Base-by-base conservation (phyloP, 306 rosid genomes). In the Styphnolobium japonicum region DNA sequence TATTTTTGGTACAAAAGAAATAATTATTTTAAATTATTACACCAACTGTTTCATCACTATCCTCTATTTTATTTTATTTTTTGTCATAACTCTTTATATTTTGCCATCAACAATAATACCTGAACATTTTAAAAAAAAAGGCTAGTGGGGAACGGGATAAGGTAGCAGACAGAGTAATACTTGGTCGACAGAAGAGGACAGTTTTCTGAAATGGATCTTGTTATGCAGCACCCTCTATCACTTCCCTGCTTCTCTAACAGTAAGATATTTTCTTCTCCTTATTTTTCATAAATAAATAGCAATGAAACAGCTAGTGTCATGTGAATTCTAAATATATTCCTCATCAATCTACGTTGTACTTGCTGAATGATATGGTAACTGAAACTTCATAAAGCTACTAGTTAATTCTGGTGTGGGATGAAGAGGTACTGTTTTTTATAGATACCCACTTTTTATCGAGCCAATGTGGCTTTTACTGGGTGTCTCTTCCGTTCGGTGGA, bases 121-220 rank as follows among this genome's bases (percentile, higher is more conserved):
- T n/a, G n/a, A n/a, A n/a, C n/a, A n/a, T n/a, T n/a, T n/a, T n/a
- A n/a, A n/a, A n/a, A n/a, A n/a, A n/a, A n/a, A 48, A 58, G 60
- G 51, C 0, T 21, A 33, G 14, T 0, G 18, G 40, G 39, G 70
- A 48, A 62, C 21, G 19, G 3, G 83, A 83, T 83, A 83, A 83
- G 82, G 39, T 16, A 43, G 42, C 65, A 36, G 34, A 67, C 9
- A 19, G 42, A 11, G 62, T 58, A 43, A 16, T 18, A 37, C 7
- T 78, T 33, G 73, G 80, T 73, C 60, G 67, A 52, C 69, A 77
- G 64, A 78, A 57, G 25, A 66, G 10, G 51, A 21, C 9, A 62
- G 48, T 39, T 73, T 23, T 61, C 61, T 29, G 12, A 78, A 78
- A 92, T 93, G 98, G 91, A 88, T 83, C 80, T 81, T 49, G 71